Evolutionary conservation across 257 asterid species (phyloP), one percentile per base, ranked within the genome.

Genomic region (Ajuga chamaepitys): DNA sequence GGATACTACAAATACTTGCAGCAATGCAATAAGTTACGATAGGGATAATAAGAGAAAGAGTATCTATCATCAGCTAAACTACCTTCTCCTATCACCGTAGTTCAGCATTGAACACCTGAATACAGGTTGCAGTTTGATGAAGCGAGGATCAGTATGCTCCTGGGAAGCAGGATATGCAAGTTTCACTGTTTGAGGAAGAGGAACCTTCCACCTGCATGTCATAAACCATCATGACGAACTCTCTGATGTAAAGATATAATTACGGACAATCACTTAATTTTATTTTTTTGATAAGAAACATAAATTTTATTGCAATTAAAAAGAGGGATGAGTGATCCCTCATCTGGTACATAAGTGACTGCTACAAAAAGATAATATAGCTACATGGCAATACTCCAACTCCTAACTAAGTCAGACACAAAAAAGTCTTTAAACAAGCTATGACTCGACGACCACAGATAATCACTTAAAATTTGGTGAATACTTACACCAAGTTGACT

Each of bases 151-250:
- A 75, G 80, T 81, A 38, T 68, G 80, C 77, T 87, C 83, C 74
- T 80, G 78, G 53, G 41, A 62, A 58, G 74, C 60, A 70, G 90
- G 82, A 83, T 76, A 94, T 64, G 86, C 75, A 61, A 45, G 78
- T 81, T 85, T 77, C 66, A 86, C 74, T 1, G 85, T 67, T 62
- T 58, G 88, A 70, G 96, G 97, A 64, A 78, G 84, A 76, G 99
- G 99, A 72, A 94, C 89, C 76, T 94, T 95, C 99, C 99, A 94
- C 84, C 97, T 90, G 85, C 78, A 80, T 55, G 61, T 24, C 66
- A 77, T 28, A 11, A 37, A 67, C 41, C 11, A 52, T 62, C 66
- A 73, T 66, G 62, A 68, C 67, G 51, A 54, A 69, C 32, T 42
- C 32, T 52, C 54, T 51, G 68, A 40, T 21, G 35, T 25, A 41